Evolutionary conservation across 108 stramenopile species (phyloP).

Genomic region (Epithemia pelagica): DNA sequence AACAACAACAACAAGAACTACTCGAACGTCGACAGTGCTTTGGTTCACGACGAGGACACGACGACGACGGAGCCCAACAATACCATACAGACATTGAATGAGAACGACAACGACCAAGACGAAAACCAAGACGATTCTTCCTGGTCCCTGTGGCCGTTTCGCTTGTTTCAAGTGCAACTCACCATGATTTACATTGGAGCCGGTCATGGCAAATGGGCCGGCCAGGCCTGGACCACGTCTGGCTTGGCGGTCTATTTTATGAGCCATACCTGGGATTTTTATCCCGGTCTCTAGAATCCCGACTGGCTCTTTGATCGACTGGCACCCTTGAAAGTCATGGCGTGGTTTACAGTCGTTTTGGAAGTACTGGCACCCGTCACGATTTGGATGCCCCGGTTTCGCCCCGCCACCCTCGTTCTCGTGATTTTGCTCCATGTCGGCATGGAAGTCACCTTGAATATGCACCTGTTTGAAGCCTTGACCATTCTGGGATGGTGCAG

Average conservation of each 20-base stretch:
- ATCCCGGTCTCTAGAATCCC: background rate
- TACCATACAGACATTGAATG: too few relatives aligned
- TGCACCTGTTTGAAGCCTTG: background rate
- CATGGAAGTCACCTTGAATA: background rate
- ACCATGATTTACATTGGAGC: background rate
- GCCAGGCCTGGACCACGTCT: background rate
- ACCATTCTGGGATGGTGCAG: background rate
- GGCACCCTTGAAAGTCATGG: background rate
- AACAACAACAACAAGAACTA: constrained; percentile 9
- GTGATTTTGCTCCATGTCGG: background rate
- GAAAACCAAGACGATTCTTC: background rate
- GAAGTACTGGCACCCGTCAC: background rate
- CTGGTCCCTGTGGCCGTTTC: constrained; percentile 2
- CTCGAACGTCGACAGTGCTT: too few relatives aligned
- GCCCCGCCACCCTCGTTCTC: background rate
- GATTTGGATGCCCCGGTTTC: background rate
- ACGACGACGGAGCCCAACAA: too few relatives aligned
- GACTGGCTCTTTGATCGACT: background rate
- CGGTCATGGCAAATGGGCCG: background rate
- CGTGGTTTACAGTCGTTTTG: background rate
- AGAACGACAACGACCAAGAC: too few relatives aligned
- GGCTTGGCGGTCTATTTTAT: too few relatives aligned
- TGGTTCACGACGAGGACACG: too few relatives aligned
- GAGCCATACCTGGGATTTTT: background rate
- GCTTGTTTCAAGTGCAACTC: background rate